Conservation (phyloP, 148 eudicot genomes). For the Euryodendron excelsum region DNA sequence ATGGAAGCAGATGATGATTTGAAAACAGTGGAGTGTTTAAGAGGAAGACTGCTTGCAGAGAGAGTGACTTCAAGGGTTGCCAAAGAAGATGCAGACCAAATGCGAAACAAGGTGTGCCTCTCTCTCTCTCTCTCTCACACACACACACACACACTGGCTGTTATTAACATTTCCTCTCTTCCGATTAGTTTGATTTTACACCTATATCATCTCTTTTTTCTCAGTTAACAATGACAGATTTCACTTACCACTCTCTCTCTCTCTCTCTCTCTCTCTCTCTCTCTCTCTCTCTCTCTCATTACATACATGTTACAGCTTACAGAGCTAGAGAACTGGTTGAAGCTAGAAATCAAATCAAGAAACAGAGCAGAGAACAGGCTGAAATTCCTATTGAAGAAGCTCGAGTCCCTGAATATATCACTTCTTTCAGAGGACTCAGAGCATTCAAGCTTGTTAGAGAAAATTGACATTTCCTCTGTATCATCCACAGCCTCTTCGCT, state of each 20-base stretch:
- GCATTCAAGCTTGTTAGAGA: slow-evolving; percentile 27
- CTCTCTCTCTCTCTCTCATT: not conserved
- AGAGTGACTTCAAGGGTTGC: slow-evolving; percentile 52
- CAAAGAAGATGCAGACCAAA: slow-evolving; percentile 29
- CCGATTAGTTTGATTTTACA: too few species aligned
- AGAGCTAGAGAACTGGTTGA: slow-evolving; percentile 44
- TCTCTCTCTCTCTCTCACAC: not conserved
- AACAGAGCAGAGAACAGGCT: slow-evolving; percentile 58
- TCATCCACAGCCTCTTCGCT: slow-evolving; percentile 27
- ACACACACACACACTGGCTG: not conserved
- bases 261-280: not conserved
- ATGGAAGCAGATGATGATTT: slow-evolving; percentile 34
- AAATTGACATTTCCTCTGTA: slow-evolving; percentile 31
- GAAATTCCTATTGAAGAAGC: slow-evolving; percentile 39
- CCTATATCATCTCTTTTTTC: too few species aligned
- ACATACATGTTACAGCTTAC: slow-evolving; percentile 46
- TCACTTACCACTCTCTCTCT: not conserved
- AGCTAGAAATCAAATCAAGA: slow-evolving; percentile 39
- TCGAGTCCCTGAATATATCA: slow-evolving; percentile 38
- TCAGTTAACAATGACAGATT: not conserved
- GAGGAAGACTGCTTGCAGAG: slow-evolving; percentile 54
- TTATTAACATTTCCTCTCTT: too few species aligned
- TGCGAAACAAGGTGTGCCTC: slow-evolving; percentile 25
- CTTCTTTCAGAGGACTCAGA: slow-evolving; percentile 21
- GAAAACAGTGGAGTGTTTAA: slow-evolving; percentile 41